Conservation (phyloP, 1,284 basidiomycete species). For the Phaffia rhodozyma region DNA sequence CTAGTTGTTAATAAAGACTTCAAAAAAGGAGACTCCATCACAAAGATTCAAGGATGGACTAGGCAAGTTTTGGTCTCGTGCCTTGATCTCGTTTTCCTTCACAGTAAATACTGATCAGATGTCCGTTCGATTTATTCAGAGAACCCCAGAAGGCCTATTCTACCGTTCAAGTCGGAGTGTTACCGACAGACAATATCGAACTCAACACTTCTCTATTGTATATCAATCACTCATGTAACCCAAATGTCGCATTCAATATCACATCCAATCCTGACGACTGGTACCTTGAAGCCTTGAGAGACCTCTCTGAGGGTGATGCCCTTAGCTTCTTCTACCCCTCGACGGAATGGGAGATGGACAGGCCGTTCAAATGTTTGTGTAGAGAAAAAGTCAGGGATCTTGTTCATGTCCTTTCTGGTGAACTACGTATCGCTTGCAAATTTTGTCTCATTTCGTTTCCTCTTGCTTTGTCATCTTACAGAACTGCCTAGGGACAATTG, state of each 20-base stretch:
- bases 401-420: background rate
- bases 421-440: too few species aligned
- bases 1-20: background rate
- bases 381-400: constrained; percentile 31
- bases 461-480: constrained; percentile 8
- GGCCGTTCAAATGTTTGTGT: constrained; percentile 50
- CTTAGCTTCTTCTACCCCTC: constrained; percentile 54
- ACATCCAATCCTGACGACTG: constrained; percentile 38
- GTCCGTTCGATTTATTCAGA: background rate
- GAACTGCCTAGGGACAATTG: constrained; percentile 37
- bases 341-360: constrained; percentile 59
- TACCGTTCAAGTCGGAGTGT: constrained; percentile 29
- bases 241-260: constrained; percentile 47
- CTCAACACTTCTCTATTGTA: constrained; percentile 40
- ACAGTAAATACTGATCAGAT: background rate
- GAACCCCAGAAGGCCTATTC: background rate
- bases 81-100: background rate
- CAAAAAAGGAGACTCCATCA: background rate
- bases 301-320: constrained; percentile 38
- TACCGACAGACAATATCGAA: constrained; percentile 45
- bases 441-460: background rate
- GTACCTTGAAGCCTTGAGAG: constrained; percentile 35
- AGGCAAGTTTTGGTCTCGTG: background rate
- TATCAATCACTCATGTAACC: constrained; percentile 57
- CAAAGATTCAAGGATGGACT: background rate